Evolutionary conservation across 23 red algal species (phyloP).

Genomic region (Gracilaria gracilis): DNA sequence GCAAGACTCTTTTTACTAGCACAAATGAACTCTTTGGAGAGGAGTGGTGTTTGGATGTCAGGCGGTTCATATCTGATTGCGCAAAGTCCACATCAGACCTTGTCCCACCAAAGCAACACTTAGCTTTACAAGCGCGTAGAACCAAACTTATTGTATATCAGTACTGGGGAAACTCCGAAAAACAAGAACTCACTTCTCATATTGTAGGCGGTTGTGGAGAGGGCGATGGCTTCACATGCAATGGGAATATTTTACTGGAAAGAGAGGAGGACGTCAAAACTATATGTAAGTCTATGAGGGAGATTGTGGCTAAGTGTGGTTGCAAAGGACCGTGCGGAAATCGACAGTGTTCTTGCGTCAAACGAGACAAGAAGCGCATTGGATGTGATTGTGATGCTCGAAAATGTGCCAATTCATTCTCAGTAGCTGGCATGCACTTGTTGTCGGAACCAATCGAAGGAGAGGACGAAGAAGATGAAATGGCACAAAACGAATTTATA

Average conservation of each 20-base stretch:
- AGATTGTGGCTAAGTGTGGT: conserved; percentile 5
- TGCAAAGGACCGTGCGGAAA: conserved; percentile 28
- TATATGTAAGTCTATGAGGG: background rate
- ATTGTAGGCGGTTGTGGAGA: background rate
- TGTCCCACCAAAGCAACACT: background rate
- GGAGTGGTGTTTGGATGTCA: conserved; percentile 25
- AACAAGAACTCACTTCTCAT: background rate
- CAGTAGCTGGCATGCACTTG: no score
- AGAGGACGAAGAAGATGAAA: no score
- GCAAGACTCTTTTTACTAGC: background rate
- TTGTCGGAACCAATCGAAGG: no score
- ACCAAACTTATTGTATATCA: conserved; percentile 1
- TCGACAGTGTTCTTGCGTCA: conserved; percentile 31
- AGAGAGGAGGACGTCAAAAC: conserved; percentile 6
- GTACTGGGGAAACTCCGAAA: conserved; percentile 1
- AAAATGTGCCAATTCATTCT: no score
- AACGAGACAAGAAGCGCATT: background rate
- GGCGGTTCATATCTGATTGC: background rate
- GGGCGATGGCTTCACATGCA: background rate
- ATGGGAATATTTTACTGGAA: background rate
- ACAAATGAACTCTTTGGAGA: background rate
- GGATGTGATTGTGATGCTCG: conserved; percentile 11
- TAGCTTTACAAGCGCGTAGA: background rate
- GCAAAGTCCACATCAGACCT: conserved; percentile 31
- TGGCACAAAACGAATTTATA: no score